These are phyloP conservation scores for Debaryomycetaceae sp. DNA, from an alignment of 1,139 yeast species.

Conservation along the genomic window DNA sequence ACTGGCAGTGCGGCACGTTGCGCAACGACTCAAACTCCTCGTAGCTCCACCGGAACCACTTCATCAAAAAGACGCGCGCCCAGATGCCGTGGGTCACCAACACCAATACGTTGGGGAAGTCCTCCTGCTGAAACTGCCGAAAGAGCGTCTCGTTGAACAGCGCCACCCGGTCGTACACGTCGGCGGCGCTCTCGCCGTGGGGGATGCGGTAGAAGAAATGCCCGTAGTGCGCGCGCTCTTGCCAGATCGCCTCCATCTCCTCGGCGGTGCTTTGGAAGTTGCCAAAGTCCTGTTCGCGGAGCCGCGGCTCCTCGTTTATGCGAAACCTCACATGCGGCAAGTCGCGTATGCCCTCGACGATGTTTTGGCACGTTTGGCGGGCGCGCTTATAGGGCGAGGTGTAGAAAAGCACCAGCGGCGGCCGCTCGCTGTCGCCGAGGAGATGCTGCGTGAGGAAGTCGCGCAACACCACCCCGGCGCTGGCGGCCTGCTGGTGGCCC, in stretches of 20 bases:
- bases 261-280: constrained; percentile 77
- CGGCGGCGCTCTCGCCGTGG: constrained; percentile 93
- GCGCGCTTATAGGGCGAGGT: constrained; percentile 85
- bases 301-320: constrained; percentile 79
- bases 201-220: constrained; percentile 90
- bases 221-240: constrained; percentile 82
- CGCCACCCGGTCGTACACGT: constrained; percentile 85
- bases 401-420: constrained; percentile 49
- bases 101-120: constrained; percentile 70
- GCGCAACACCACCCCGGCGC: constrained; percentile 61
- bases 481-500: constrained; percentile 65
- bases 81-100: constrained; percentile 91
- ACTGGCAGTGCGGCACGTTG: constrained; percentile 81
- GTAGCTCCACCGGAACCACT: constrained; percentile 90
- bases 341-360: constrained; percentile 56
- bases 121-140: constrained; percentile 66
- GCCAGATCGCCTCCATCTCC: constrained; percentile 77
- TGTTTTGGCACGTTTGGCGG: constrained; percentile 71
- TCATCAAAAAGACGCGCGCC: constrained; percentile 88
- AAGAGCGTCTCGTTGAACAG: constrained; percentile 84
- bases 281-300: constrained; percentile 94
- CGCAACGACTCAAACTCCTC: constrained; percentile 80
- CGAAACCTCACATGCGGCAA: constrained; percentile 45
- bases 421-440: constrained; percentile 27
- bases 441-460: constrained; percentile 47